Percentiles rank a stretch among this genome's conserved stretches.
Conservation (phyloP, 495 filamentous ascomycete species). For the Penicillium goetzii region DNA sequence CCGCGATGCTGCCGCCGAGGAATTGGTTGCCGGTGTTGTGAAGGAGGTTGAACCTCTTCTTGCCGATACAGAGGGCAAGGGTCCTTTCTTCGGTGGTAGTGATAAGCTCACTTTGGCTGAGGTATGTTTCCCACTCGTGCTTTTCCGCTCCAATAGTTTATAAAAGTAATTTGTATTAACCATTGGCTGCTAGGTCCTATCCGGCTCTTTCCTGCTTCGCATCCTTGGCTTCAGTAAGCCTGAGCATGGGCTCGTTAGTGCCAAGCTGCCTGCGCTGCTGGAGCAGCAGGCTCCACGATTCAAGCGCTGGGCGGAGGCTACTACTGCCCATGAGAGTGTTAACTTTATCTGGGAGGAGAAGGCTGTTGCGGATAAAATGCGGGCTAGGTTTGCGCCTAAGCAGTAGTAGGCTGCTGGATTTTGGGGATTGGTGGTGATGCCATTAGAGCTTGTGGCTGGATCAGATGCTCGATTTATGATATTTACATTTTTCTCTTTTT, state of each 20-base stretch:
- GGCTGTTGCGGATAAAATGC: constrained; percentile 26
- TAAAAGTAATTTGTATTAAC: not conserved
- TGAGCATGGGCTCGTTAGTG: constrained; percentile 54
- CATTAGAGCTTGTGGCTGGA: constrained; percentile 8
- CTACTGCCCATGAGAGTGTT: constrained; percentile 67
- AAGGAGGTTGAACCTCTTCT: constrained; percentile 80
- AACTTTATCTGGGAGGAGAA: constrained; percentile 63
- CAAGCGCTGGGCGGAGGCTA: constrained; percentile 66
- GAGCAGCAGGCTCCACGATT: constrained; percentile 64
- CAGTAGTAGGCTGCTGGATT: constrained; percentile 19
- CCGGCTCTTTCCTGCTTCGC: constrained; percentile 69
- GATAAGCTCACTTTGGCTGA: constrained; percentile 76
- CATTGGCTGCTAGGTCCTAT: constrained; percentile 52
- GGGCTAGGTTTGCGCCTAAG: constrained; percentile 34
- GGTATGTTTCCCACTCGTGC: constrained; percentile 49
- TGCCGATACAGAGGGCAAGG: constrained; percentile 50
- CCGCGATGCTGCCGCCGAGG: constrained; percentile 37
- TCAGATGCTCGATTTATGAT: constrained; percentile 9
- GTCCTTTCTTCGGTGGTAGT: constrained; percentile 82
- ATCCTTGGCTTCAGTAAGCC: constrained; percentile 54
- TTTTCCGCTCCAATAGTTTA: not conserved
- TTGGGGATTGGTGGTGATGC: not conserved
- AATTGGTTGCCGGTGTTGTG: constrained; percentile 55
- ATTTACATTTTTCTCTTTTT: not conserved
- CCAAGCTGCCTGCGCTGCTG: constrained; percentile 50